Evolutionary conservation across 2,329 filamentous ascomycete genomes (phyloP).

Genomic region (Botrytis paeoniae): DNA sequence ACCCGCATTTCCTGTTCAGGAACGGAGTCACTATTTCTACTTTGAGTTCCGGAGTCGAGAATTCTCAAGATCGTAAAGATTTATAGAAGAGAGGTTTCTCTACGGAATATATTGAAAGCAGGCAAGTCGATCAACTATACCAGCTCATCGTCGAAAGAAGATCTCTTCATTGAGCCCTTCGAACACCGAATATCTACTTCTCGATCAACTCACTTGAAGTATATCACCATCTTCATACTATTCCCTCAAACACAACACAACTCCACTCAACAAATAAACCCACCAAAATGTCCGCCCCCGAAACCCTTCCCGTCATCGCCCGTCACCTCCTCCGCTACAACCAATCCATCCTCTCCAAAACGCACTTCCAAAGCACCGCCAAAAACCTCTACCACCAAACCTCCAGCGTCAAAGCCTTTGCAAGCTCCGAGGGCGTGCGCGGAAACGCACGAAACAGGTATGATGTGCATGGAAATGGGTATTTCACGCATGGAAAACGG

Average conservation of each 20-base stretch:
- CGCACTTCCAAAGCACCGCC: neutral
- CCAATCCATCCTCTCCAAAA: neutral
- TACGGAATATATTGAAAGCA: neutral
- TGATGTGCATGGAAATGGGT: neutral
- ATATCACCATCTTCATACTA: neutral
- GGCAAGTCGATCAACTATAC: neutral
- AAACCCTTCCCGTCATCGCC: neutral
- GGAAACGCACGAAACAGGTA: neutral
- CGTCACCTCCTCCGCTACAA: constrained; percentile 8
- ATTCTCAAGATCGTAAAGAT: neutral
- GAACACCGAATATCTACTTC: neutral
- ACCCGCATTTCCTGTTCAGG: neutral
- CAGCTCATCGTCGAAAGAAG: neutral
- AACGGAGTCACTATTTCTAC: constrained; percentile 3
- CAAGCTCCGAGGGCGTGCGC: neutral
- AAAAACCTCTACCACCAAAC: constrained; percentile 1
- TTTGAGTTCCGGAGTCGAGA: constrained; percentile 1
- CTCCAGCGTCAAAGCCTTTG: neutral
- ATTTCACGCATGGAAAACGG: neutral
- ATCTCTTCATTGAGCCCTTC: neutral
- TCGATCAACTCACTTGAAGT: neutral
- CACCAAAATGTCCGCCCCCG: neutral
- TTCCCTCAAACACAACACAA: neutral
- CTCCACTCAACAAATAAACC: too few relatives aligned
- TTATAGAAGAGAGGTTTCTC: neutral